Evolutionary conservation across 139 green algal genomes (phyloP), one percentile per base, ranked within the genome.

Genomic region (Chlorella sp.): DNA sequence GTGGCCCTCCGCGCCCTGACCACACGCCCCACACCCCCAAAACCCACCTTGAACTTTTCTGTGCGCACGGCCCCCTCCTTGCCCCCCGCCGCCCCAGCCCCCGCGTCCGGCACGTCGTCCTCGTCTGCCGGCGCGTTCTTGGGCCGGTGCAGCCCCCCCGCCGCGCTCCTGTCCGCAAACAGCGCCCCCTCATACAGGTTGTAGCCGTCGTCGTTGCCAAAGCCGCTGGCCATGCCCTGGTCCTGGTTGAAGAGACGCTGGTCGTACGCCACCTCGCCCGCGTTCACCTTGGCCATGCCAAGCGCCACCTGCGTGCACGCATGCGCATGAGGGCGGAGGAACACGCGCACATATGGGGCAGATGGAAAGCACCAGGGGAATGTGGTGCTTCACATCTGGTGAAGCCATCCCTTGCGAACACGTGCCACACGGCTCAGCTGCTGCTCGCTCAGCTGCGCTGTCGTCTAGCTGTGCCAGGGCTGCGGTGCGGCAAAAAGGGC

Each of bases 231-330:
- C 81, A 97, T 88, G 60, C 93, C 93, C 34, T 81, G 78, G 63
- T 97, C 94, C 86, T 97, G 95, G 87, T 99, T 98, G 89, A 99
- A 99, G 67, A 99, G 85, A 2, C 95, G 89, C 80, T 95, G 88
- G 87, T 99, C 95, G 82, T 98, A 99, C 89, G 94, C 89, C 29
- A 92, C 90, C 84, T 97, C 94, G 29, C 89, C 91, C 14, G 30
- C 30, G 22, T 70, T 62, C 2, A 85, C 81, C 4, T 85, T 82
- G 23, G 84, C 84, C 84, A 87, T 87, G 30, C 86, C 86, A 67
- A 91, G 72, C 6, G 86, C 86, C 20, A 91, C 86, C 80, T 91
- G 89, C 81, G n/a, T n/a, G n/a, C n/a, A n/a, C n/a, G n/a, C n/a
- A n/a, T n/a, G n/a, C n/a, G n/a, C n/a, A n/a, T n/a, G n/a, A n/a